These are phyloP conservation scores for Termitomyces sp. DNA, from an alignment of 768 basidiomycete genomes.

Conservation along the genomic window DNA sequence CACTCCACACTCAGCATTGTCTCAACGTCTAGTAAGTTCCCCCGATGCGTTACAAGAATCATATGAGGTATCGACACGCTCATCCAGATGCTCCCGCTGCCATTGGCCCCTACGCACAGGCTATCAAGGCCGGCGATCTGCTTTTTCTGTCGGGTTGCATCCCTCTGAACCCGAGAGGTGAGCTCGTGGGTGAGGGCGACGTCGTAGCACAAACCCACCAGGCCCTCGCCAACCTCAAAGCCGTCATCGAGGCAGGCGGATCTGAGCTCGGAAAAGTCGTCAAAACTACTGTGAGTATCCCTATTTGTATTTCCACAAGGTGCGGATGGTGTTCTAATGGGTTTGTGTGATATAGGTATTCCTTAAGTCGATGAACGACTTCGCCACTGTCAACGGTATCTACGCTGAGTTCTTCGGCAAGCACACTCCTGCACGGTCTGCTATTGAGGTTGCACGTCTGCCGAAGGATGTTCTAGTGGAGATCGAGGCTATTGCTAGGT, in stretches of 20 bases:
- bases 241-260: constrained; percentile 79
- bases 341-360: constrained; percentile 58
- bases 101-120: constrained; percentile 88
- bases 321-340: background rate
- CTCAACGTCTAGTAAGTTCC: constrained; percentile 34
- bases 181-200: constrained; percentile 63
- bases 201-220: constrained; percentile 80
- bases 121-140: constrained; percentile 76
- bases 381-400: constrained; percentile 73
- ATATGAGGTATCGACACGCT: background rate
- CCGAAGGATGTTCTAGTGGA: constrained; percentile 92
- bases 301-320: background rate
- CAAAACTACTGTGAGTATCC: constrained; percentile 78
- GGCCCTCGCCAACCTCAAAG: constrained; percentile 81
- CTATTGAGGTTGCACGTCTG: constrained; percentile 84
- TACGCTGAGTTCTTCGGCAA: constrained; percentile 85
- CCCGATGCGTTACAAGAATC: background rate
- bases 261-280: constrained; percentile 77
- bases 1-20: constrained; percentile 36
- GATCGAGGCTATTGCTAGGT: constrained; percentile 87
- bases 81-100: constrained; percentile 68
- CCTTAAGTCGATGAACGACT: constrained; percentile 91
- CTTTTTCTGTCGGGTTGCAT: constrained; percentile 91
- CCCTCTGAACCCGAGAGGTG: constrained; percentile 74
- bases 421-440: constrained; percentile 91